Evolutionary conservation across 441 rosid species (phyloP), one percentile per base, ranked within the genome.

Genomic region (Macaranga tanarius): DNA sequence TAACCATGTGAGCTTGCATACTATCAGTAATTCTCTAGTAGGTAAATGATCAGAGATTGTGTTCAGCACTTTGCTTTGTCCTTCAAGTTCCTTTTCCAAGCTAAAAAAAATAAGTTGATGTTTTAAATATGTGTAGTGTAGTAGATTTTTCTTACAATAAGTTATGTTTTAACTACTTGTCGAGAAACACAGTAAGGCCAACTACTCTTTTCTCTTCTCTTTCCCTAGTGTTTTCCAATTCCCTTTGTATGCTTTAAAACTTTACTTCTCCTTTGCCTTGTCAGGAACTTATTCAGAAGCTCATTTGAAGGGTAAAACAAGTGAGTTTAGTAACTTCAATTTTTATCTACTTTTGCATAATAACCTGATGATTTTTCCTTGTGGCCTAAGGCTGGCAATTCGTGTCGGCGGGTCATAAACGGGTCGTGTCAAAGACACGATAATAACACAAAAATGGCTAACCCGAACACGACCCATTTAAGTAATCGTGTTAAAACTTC

Each of bases 281-380:
- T 28, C 70, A 80, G 79, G 47, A 84, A 82, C 67, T 77, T 84
- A 59, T 84, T 79, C 56, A 79, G 65, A 79, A 82, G 86, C 83
- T 76, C 78, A 40, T 72, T 76, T 34, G 72, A 65, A 56, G 65
- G 63, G 51, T 84, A 84, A 44, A 62, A 80, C 34, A 73, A 63
- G 86, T 86, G 80, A 79, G 86, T 2, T 38, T n/a, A 10, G 2
- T 50, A 10, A 13, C 0, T 55, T 71, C 74, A 50, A 40, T 13
- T 50, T 40, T 4, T 28, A n/a, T 2, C 38, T 26, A n/a, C 2
- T 26, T 62, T 1, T 50, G 4, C 0, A 1, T 7, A 2, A 13
- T 9, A 8, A 16, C 25, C 15, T 6, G 5, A 1, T 47, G 22
- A 6, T 61, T 61, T 13, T 15, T 61, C 51, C 48, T 72, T 12